These are phyloP conservation scores for Fusarium liriodendri DNA, from an alignment of 2,329 filamentous ascomycete species.

Conservation along the genomic window DNA sequence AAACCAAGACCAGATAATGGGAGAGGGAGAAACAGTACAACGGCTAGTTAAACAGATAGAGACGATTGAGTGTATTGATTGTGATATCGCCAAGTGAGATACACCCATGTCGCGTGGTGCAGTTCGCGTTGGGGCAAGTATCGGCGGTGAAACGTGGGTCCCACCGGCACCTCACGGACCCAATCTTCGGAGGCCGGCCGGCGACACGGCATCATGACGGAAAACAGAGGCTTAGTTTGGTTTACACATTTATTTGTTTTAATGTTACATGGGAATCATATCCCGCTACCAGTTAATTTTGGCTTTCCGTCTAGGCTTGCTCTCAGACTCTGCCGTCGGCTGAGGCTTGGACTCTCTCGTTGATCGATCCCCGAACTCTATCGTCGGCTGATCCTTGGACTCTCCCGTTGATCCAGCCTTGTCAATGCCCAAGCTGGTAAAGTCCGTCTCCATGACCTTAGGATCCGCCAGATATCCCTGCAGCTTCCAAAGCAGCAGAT, in stretches of 20 bases:
- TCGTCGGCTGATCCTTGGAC: neutral
- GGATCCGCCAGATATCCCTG: constrained; percentile 62
- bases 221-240: neutral
- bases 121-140: neutral
- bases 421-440: too few species aligned
- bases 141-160: constrained; percentile 19
- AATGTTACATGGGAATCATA: neutral
- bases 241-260: neutral
- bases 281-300: neutral
- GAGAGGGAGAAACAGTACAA: neutral
- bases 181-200: constrained; percentile 11
- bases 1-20: neutral
- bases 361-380: too few species aligned
- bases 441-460: neutral
- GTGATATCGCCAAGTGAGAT: neutral
- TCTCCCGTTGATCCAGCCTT: neutral
- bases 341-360: neutral
- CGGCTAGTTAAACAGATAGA: neutral
- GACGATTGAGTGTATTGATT: neutral
- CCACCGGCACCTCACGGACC: constrained; percentile 17
- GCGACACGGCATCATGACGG: neutral
- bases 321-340: neutral
- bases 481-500: constrained; percentile 67
- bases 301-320: neutral
- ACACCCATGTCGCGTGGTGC: neutral